Conservation (phyloP, 768 basidiomycete species). For the Royoungia palumana region DNA sequence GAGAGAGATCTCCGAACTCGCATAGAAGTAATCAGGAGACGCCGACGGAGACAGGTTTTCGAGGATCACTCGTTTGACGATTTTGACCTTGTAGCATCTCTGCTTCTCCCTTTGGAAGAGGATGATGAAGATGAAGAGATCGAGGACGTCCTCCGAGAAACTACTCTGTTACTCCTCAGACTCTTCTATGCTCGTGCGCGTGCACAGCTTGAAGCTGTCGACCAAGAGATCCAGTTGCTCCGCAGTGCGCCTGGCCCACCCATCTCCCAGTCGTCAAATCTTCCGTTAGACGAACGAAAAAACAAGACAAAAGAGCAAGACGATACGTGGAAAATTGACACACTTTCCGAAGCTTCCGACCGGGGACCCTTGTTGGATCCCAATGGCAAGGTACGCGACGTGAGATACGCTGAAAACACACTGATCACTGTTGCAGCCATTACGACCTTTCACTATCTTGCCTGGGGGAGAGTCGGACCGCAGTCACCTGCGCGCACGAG, state of each 20-base stretch:
- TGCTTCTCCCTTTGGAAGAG: constrained; percentile 43
- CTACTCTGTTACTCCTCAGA: constrained; percentile 67
- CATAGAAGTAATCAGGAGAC: constrained; percentile 62
- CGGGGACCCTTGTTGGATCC: constrained; percentile 70
- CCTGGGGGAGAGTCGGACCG: constrained; percentile 69
- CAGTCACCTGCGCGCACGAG: constrained; percentile 67
- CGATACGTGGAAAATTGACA: constrained; percentile 74
- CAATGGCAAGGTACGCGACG: constrained; percentile 61
- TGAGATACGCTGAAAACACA: background rate
- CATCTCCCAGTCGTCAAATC: constrained; percentile 20
- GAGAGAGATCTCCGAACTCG: constrained; percentile 75
- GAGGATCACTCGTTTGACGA: constrained; percentile 41
- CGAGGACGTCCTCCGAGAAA: constrained; percentile 65
- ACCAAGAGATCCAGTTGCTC: constrained; percentile 72
- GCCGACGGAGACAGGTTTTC: constrained; percentile 40
- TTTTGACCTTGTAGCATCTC: constrained; percentile 60
- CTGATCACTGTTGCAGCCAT: constrained; percentile 49
- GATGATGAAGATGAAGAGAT: constrained; percentile 55
- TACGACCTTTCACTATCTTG: constrained; percentile 90
- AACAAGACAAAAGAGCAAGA: constrained; percentile 44
- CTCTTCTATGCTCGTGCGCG: constrained; percentile 69
- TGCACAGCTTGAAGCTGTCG: constrained; percentile 60
- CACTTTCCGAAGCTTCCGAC: constrained; percentile 40
- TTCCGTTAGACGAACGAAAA: constrained; percentile 36
- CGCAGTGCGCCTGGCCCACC: constrained; percentile 46